Evolutionary conservation across 257 asterid species (phyloP).

Genomic region (Solanum bulbocastanum): DNA sequence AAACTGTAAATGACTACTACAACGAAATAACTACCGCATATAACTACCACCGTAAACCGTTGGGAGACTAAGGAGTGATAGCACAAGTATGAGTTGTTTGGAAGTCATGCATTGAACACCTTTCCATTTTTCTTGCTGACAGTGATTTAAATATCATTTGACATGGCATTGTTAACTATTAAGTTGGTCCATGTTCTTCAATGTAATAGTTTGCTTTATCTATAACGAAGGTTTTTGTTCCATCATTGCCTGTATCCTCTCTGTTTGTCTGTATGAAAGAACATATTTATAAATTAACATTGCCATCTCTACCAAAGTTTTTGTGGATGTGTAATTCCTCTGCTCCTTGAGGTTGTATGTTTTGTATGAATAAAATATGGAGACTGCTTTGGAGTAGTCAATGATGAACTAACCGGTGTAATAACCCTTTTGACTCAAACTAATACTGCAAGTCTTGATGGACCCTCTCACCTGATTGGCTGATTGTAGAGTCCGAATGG

Average conservation of each 20-base stretch:
- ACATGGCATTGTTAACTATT: neutral
- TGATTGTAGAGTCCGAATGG: constrained; percentile 28
- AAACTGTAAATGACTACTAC: neutral
- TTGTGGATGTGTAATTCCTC: neutral
- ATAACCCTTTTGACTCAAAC: neutral
- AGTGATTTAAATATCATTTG: neutral
- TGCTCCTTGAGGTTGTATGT: neutral
- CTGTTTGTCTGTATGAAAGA: neutral
- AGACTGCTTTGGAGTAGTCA: neutral
- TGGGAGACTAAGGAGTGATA: neutral
- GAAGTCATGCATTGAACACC: neutral
- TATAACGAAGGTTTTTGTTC: neutral
- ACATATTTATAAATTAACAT: neutral
- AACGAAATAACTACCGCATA: neutral
- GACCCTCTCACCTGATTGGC: neutral
- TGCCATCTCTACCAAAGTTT: neutral
- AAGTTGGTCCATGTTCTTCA: neutral
- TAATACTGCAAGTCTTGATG: neutral
- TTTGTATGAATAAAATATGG: neutral
- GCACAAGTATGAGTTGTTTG: neutral
- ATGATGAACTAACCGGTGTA: neutral
- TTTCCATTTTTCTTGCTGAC: neutral
- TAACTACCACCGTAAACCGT: neutral
- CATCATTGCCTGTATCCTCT: neutral
- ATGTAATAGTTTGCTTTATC: neutral